Conservation (phyloP, 2,329 filamentous ascomycete species). For the Colletotrichum kahawae region DNA sequence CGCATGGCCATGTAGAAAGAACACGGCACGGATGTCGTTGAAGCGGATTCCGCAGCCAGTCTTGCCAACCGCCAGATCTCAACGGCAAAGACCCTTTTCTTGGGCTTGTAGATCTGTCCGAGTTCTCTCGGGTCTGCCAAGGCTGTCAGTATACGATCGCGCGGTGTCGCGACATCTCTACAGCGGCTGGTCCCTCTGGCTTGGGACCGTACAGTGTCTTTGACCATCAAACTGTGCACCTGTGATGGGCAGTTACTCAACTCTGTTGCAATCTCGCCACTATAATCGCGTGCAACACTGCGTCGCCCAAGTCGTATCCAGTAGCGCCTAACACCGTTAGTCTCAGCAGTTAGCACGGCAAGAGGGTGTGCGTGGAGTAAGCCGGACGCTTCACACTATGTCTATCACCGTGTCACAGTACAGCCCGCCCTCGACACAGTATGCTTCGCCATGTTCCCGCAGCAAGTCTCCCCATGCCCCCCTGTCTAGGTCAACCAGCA, state of each 20-base stretch:
- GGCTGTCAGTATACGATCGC: slow-evolving; percentile 16
- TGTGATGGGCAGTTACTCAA: background rate
- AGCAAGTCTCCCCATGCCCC: background rate
- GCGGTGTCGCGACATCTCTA: background rate
- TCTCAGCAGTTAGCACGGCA: background rate
- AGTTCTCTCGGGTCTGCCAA: slow-evolving; percentile 9
- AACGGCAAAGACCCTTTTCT: background rate
- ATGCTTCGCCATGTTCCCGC: background rate
- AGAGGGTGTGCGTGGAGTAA: background rate
- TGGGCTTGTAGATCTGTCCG: background rate
- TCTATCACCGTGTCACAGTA: background rate
- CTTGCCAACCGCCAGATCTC: background rate
- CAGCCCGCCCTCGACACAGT: background rate
- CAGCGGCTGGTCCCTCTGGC: background rate
- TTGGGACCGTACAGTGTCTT: background rate
- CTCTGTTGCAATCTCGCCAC: background rate
- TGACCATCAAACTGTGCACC: background rate
- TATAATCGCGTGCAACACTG: background rate
- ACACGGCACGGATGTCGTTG: background rate
- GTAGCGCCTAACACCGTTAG: slow-evolving; percentile 6
- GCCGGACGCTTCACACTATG: background rate
- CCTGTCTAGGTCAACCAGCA: background rate
- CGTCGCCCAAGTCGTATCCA: background rate
- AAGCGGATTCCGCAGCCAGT: background rate
- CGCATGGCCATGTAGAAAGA: background rate